A percentile compares a stretch with the other conserved stretches of the same genome.
Evolutionary conservation across 768 basidiomycete genomes (phyloP).

Genomic region (Sistotremastrum suecicum): DNA sequence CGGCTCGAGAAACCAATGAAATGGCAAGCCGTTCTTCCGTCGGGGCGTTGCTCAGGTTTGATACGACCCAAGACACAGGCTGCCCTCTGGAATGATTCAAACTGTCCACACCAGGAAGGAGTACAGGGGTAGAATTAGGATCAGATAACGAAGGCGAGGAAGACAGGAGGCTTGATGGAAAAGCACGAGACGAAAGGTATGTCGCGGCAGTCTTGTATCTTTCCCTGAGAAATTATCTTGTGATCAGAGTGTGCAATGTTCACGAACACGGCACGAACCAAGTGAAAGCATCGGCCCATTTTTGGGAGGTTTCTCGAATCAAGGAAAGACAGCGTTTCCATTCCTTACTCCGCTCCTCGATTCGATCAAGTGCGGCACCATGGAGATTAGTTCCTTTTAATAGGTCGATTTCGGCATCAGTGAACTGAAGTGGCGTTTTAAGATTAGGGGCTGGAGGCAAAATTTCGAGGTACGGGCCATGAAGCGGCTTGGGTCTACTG

Average conservation of each 20-base stretch:
- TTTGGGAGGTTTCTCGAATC: slow-evolving; percentile 20
- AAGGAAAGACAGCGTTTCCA: slow-evolving; percentile 39
- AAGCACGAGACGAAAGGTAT: slow-evolving; percentile 77
- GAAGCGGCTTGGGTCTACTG: slow-evolving; percentile 10
- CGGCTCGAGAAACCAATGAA: slow-evolving; percentile 44
- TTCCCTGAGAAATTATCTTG: slow-evolving; percentile 32
- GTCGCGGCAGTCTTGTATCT: slow-evolving; percentile 58
- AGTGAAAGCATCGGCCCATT: slow-evolving; percentile 40
- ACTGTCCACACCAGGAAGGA: slow-evolving; percentile 78
- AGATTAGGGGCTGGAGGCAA: slow-evolving; percentile 47
- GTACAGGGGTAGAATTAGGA: slow-evolving; percentile 45
- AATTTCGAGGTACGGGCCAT: slow-evolving; percentile 45
- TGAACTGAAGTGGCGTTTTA: slow-evolving; percentile 65
- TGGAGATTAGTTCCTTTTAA: slow-evolving; percentile 72
- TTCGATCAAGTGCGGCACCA: slow-evolving; percentile 59
- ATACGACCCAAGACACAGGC: slow-evolving; percentile 72
- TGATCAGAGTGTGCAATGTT: slow-evolving; percentile 3
- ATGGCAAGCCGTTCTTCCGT: slow-evolving; percentile 24
- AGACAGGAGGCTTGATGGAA: slow-evolving; percentile 72
- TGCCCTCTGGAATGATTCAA: slow-evolving; percentile 75
- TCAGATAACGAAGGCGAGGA: slow-evolving; percentile 31
- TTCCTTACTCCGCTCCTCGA: slow-evolving; percentile 45
- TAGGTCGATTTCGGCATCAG: slow-evolving; percentile 40
- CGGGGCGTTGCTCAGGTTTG: slow-evolving; percentile 16
- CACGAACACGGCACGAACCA: slow-evolving; percentile 35